phyloP scores from a whole-genome alignment of 805 yeast genomes.

The Candida ulmi region DNA sequence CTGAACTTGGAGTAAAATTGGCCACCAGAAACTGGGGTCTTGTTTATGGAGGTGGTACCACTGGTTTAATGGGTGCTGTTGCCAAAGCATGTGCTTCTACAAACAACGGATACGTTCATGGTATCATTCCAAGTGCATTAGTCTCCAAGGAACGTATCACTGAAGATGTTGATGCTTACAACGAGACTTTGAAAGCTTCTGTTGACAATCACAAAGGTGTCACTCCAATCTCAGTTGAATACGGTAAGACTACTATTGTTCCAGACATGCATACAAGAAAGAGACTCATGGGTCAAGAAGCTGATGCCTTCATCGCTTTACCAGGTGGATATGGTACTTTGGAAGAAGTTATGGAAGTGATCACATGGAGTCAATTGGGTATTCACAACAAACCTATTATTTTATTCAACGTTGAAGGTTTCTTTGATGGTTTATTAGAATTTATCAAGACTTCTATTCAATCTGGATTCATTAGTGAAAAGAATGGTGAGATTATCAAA shows the following conservation, averaged over 20 bases:
- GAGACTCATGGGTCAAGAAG: constrained; percentile 77
- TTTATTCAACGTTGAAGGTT: constrained; percentile 72
- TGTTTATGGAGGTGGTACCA: constrained; percentile 88
- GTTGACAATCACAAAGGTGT: constrained; percentile 61
- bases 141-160: constrained; percentile 62
- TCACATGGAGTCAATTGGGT: constrained; percentile 87
- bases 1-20: constrained; percentile 52
- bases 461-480: constrained; percentile 62
- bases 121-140: constrained; percentile 81
- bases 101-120: constrained; percentile 67
- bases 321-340: constrained; percentile 92
- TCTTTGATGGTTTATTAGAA: constrained; percentile 61
- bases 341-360: constrained; percentile 86
- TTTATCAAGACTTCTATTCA: constrained; percentile 57
- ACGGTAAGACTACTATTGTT: constrained; percentile 78
- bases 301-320: constrained; percentile 82
- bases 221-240: constrained; percentile 50
- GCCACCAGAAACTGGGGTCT: constrained; percentile 63
- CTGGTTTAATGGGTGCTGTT: constrained; percentile 76
- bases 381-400: constrained; percentile 81
- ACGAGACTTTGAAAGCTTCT: constrained; percentile 41
- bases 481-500: constrained; percentile 61
- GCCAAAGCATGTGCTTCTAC: constrained; percentile 44
- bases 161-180: constrained; percentile 32
- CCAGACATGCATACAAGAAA: constrained; percentile 88